A percentile compares a stretch with the other conserved stretches of the same genome.
phyloP scores from a whole-genome alignment of 441 rosid species.

The Daphne laureola region DNA sequence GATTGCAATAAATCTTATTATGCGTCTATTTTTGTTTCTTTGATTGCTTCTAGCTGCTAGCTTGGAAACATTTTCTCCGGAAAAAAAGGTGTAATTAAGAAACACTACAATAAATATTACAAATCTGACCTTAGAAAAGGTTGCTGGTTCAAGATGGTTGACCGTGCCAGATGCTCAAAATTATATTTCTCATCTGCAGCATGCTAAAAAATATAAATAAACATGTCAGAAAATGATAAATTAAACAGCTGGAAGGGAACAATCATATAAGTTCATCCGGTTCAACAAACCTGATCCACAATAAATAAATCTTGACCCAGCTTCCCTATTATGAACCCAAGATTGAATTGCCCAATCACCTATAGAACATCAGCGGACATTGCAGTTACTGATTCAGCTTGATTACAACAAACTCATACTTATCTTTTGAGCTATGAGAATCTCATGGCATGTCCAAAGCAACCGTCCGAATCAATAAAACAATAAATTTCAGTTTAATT shows the following conservation, averaged over 20 bases:
- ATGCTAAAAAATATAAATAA: constrained; percentile 47
- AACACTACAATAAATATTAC: constrained; percentile 9
- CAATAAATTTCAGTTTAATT: neutral
- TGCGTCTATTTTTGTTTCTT: too few relatives aligned
- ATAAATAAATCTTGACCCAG: constrained; percentile 86
- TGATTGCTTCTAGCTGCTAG: too few relatives aligned
- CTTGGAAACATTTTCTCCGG: neutral
- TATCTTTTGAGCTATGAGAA: neutral
- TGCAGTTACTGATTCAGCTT: neutral
- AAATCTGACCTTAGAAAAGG: constrained; percentile 81
- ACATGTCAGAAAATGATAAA: neutral
- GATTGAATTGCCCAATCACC: constrained; percentile 98
- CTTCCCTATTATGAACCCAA: constrained; percentile 93
- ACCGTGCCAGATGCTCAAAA: constrained; percentile 75
- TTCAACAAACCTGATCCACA: constrained; percentile 80
- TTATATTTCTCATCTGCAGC: constrained; percentile 99
- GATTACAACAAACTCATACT: constrained; percentile 2
- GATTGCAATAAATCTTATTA: too few relatives aligned
- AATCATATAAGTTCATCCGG: constrained; percentile 4
- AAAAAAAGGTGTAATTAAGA: constrained; percentile 3
- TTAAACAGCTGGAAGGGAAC: constrained; percentile 13
- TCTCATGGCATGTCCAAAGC: neutral
- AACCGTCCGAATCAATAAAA: constrained; percentile 5
- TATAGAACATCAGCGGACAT: constrained; percentile 17
- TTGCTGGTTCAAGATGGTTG: constrained; percentile 90